Evolutionary conservation across 2,329 filamentous ascomycete genomes (phyloP).

Genomic region (Nemania abortiva): DNA sequence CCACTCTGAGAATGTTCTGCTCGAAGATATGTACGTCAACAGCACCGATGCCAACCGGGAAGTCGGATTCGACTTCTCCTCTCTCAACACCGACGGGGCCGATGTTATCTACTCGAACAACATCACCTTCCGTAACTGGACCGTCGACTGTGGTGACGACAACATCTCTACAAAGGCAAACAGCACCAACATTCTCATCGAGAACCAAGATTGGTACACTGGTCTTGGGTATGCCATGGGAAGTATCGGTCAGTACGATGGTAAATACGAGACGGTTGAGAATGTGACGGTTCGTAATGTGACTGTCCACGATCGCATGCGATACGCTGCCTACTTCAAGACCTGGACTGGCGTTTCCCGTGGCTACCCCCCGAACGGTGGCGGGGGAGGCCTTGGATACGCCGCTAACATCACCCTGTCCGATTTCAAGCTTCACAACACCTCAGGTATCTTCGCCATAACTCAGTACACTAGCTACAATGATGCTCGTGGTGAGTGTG

Average conservation of each 20-base stretch:
- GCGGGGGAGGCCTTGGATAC: slow-evolving; percentile 65
- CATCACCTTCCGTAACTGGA: slow-evolving; percentile 62
- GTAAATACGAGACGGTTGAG: slow-evolving; percentile 61
- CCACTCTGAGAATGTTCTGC: slow-evolving; percentile 58
- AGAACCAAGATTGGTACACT: slow-evolving; percentile 61
- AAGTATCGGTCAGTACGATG: slow-evolving; percentile 67
- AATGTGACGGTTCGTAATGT: slow-evolving; percentile 63
- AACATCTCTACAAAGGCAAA: slow-evolving; percentile 67
- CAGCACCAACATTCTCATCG: slow-evolving; percentile 65
- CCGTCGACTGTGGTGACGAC: slow-evolving; percentile 65
- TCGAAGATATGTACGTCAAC: slow-evolving; percentile 50
- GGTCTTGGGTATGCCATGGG: slow-evolving; percentile 68
- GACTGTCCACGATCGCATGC: slow-evolving; percentile 56
- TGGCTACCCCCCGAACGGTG: slow-evolving; percentile 68
- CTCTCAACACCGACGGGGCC: slow-evolving; percentile 27
- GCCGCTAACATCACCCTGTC: slow-evolving; percentile 44
- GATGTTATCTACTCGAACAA: slow-evolving; percentile 61
- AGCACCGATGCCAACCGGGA: slow-evolving; percentile 1
- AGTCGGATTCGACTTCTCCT: slow-evolving; percentile 38
- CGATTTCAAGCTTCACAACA: slow-evolving; percentile 41
- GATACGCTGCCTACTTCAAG: slow-evolving; percentile 66
- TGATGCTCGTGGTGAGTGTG: slow-evolving; percentile 37
- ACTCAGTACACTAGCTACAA: slow-evolving; percentile 44
- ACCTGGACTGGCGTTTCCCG: slow-evolving; percentile 67
- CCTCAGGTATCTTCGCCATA: slow-evolving; percentile 36